Evolutionary conservation across 108 stramenopile genomes (phyloP), one percentile per base, ranked within the genome.

Genomic region (Fistulifera pelliculosa): DNA sequence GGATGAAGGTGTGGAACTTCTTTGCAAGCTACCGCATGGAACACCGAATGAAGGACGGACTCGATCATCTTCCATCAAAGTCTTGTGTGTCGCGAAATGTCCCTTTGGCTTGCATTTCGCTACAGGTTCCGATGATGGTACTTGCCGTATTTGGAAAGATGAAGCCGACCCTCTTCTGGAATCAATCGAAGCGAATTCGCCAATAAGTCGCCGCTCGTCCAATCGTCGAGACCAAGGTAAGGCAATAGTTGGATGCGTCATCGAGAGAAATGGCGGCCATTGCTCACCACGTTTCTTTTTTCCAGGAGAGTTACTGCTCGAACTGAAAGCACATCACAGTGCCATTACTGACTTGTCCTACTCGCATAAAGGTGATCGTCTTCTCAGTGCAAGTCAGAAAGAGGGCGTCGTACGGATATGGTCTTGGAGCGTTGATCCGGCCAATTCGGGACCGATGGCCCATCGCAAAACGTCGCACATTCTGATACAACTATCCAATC

Each of bases 41-140:
- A 59, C 69, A 40, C 49, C 67, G 41, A 28, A 56, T 17, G 63
- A 64, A 13, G 70, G 71, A n/a, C 56, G 89, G 14, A 47, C 79
- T 5, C 65, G 77, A 27, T 51, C 69, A 21, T 69, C 77, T 35
- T 56, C 67, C 3, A 77, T 93, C 25, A 85, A 85, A 38, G 89
- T 94, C 2, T 79, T 83, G 58, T 93, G 95, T 59, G 68, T 96
- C n/a, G 70, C 86, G n/a, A 47, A 87, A 26, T 80, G 81, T 61
- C 88, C 89, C 1, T 42, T 77, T 8, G 95, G 95, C 22, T 77
- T 83, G 11, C 80, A 87, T 48, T 83, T 96, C 56, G 87, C 80
- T 0, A 92, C 93, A 27, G 95, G 95, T 15, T 82, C 83, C 5
- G 86, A 88, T 60, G 95, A 96, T 68, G 95, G 89, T 23, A 66